A percentile compares a stretch with the other conserved stretches of the same genome.
phyloP scores from a whole-genome alignment of 805 yeast species.

The Kodamaea laetipori region DNA sequence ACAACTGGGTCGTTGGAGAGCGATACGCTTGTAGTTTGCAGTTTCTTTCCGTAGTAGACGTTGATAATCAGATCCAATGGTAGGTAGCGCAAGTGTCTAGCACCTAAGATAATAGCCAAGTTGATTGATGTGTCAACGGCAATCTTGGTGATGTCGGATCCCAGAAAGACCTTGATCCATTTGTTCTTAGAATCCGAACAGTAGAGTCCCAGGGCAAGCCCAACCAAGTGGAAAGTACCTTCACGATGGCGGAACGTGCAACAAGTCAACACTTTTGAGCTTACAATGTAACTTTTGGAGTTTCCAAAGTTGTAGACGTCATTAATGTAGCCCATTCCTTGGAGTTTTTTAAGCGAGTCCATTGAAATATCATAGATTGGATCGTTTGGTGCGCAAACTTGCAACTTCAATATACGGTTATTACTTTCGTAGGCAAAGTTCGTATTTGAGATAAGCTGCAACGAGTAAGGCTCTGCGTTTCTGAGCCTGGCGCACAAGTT shows the following conservation, averaged over 20 bases:
- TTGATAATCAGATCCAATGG: constrained; percentile 62
- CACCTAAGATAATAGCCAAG: constrained; percentile 59
- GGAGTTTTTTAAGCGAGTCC: constrained; percentile 25
- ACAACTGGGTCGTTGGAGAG: constrained; percentile 51
- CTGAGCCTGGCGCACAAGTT: constrained; percentile 29
- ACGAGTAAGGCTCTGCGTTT: constrained; percentile 54
- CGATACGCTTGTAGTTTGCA: constrained; percentile 47
- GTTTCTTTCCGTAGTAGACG: constrained; percentile 51
- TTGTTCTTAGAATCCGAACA: constrained; percentile 46
- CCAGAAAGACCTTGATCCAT: constrained; percentile 63
- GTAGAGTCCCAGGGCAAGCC: constrained; percentile 65
- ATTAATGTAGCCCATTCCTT: constrained; percentile 23
- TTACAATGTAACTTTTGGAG: constrained; percentile 27
- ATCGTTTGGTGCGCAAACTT: constrained; percentile 53
- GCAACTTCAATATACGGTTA: constrained; percentile 52
- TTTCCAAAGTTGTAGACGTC: constrained; percentile 28
- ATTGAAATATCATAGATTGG: constrained; percentile 43
- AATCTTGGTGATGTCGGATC: constrained; percentile 56
- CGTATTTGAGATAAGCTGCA: constrained; percentile 56
- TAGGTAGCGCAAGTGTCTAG: constrained; percentile 60
- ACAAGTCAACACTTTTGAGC: constrained; percentile 45
- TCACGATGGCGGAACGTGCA: constrained; percentile 49
- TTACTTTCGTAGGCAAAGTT: constrained; percentile 65
- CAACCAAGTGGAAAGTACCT: constrained; percentile 53
- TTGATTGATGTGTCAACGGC: constrained; percentile 59